Percentiles rank a stretch among this genome's conserved stretches.
Conservation (phyloP, 1,284 basidiomycete species). For the Cutaneotrichosporon cyanovorans region DNA sequence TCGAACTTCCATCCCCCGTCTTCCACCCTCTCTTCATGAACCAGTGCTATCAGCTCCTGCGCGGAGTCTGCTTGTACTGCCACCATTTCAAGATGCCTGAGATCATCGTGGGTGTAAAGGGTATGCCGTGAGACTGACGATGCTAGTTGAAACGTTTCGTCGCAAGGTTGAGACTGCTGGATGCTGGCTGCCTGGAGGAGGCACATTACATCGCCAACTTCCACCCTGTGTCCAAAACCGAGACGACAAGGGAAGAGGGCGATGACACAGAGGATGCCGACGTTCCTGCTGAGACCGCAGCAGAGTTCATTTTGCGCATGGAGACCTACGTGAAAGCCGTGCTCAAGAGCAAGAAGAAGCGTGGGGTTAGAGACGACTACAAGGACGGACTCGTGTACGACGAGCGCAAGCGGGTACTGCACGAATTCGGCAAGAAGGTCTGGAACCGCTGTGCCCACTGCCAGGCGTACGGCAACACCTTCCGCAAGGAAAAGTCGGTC, state of each 20-base stretch:
- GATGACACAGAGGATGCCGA: slow-evolving; percentile 44
- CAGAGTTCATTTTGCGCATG: slow-evolving; percentile 61
- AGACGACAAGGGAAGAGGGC: slow-evolving; percentile 32
- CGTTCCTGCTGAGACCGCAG: slow-evolving; percentile 49
- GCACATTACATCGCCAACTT: slow-evolving; percentile 69
- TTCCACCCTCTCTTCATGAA: slow-evolving; percentile 96
- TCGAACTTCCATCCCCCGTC: slow-evolving; percentile 89
- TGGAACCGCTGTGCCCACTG: slow-evolving; percentile 67
- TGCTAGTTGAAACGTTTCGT: slow-evolving; percentile 70
- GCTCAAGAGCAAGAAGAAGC: slow-evolving; percentile 53
- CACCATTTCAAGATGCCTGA: slow-evolving; percentile 81
- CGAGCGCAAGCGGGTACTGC: slow-evolving; percentile 72
- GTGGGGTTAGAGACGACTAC: slow-evolving; percentile 68
- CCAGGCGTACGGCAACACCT: slow-evolving; percentile 61
- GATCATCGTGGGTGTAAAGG: slow-evolving; percentile 56
- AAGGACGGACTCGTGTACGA: slow-evolving; percentile 85
- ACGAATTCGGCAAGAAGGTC: slow-evolving; percentile 66
- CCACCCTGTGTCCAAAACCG: slow-evolving; percentile 34
- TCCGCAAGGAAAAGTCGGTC: slow-evolving; percentile 87
- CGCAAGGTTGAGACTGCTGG: slow-evolving; percentile 81
- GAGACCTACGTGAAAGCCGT: slow-evolving; percentile 64
- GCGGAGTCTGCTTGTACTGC: slow-evolving; percentile 91
- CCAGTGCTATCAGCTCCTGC: slow-evolving; percentile 80
- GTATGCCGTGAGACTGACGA: not conserved
- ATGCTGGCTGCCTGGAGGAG: slow-evolving; percentile 79